Base-by-base conservation (phyloP, 768 basidiomycete genomes). In the Gautieria morchelliformis region DNA sequence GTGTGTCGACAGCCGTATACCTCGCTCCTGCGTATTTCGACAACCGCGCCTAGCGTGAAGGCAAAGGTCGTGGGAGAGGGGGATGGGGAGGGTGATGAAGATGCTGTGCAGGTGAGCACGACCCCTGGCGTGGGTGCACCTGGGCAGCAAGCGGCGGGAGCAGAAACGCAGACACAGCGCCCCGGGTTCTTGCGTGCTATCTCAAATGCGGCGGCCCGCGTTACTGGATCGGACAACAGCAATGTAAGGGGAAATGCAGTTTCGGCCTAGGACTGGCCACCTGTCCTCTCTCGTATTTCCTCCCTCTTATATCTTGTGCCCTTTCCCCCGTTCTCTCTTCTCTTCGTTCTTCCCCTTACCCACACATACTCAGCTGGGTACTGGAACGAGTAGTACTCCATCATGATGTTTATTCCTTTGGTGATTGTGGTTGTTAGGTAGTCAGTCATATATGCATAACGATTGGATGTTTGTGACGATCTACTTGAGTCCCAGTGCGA, bases 1-100 rank as follows among this genome's bases (percentile, higher is more conserved):
- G 90, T 97, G 50, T 95, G 93, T 69, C 81, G 93, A 62, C 93
- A 93, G 77, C 92, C 92, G 11, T 95, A 95, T 65, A 93, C 91
- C 0, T 93, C 92, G 0, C 76, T 94, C 37, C 71, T 95, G 22
- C 79, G 92, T 42, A 84, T 95, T 52, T 89, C 90, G 4, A 87
- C 87, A 1, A 73, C 74, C 5, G 78, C 84, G 4, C 83, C 84
- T 11, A n/a, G 11, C 15, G 27, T 9, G 14, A 37, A 37, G 35
- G 35, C 14, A 12, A 20, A 57, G 48, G 46, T 17, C 20, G 37
- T 19, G 35, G 15, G 56, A 37, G 37, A 47, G 42, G 33, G 27
- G 50, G 45, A 37, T 27, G 27, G 5, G 27, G 27, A 27, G 5
- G 27, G 27, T 3, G 5, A 5, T 3, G 27, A 27, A 27, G 27